Evolutionary conservation across 306 rosid species (phyloP).

Genomic region (Casuarina cunninghamiana): DNA sequence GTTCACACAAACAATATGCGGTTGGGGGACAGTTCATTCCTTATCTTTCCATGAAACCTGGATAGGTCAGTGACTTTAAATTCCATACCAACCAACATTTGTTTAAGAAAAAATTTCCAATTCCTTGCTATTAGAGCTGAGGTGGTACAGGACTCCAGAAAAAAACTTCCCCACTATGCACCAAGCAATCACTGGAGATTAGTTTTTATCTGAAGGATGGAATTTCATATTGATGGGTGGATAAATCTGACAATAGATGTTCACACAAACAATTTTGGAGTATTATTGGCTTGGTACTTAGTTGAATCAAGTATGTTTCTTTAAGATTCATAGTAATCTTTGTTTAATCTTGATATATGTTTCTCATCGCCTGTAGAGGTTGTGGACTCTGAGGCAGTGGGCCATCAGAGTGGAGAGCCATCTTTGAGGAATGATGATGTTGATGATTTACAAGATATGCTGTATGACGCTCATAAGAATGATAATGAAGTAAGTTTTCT

Average conservation of each 20-base stretch:
- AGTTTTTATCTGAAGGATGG: background rate
- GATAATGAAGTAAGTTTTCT: constrained; percentile 63
- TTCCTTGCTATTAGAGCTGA: too few relatives aligned
- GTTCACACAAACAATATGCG: background rate
- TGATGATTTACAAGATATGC: constrained; percentile 52
- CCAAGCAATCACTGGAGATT: background rate
- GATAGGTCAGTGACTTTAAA: too few relatives aligned
- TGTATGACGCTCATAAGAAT: constrained; percentile 50
- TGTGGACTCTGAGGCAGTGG: constrained; percentile 33
- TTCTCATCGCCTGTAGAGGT: constrained; percentile 41
- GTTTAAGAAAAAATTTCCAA: background rate
- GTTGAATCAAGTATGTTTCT: background rate
- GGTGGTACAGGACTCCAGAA: background rate
- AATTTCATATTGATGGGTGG: background rate
- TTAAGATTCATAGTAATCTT: constrained; percentile 10
- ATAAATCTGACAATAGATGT: background rate
- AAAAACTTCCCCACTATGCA: background rate
- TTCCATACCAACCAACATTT: background rate
- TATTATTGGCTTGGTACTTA: background rate
- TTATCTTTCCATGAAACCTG: too few relatives aligned
- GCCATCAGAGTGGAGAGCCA: constrained; percentile 36
- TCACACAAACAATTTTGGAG: background rate
- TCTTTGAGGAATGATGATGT: constrained; percentile 47
- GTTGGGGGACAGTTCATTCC: too few relatives aligned
- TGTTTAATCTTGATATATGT: constrained; percentile 5